Evolutionary conservation across 192 early-diverging fungal genomes (phyloP), one percentile per base, ranked within the genome.

Genomic region (Funneliformis geosporum): DNA sequence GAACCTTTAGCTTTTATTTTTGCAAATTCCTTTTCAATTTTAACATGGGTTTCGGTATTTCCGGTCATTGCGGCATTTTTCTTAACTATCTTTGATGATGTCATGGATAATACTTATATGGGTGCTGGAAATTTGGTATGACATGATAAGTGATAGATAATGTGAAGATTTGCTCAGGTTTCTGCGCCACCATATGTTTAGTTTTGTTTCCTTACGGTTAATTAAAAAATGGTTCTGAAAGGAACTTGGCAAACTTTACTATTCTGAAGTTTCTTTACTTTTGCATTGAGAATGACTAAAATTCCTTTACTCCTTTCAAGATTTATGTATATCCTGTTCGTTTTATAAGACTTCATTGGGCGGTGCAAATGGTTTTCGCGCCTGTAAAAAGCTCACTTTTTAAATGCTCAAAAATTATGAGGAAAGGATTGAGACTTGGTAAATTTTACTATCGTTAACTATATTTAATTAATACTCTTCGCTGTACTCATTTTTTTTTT

Each of bases 271-370:
- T 33, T 33, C 33, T 33, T 33, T 33, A 33, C 0, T 2, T 33
- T 33, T 33, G 33, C 33, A n/a, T n/a, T n/a, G n/a, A n/a, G n/a
- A n/a, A n/a, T n/a, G n/a, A n/a, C n/a, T n/a, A n/a, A n/a, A n/a
- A n/a, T n/a, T n/a, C 5, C 18, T 25, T 55, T 80, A 23, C 9
- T 46, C 25, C 16, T 5, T 65, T 78, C 16, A 80, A 81, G 83
- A 83, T 88, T 69, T 87, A 84, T 42, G 40, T 89, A 50, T 90
- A 93, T 66, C 92, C 92, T 25, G 81, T 93, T 40, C 84, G 93
- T 12, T 93, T 94, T 78, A 87, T 89, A 85, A 86, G 92, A 1
- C 80, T 92, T 82, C 89, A 93, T 83, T 80, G 90, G n/a, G 73
- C 88, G 28, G 81, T 92, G 21, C 82, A 91, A 79, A 85, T 84